Percentiles rank a stretch among this genome's conserved stretches.
phyloP scores from a whole-genome alignment of 148 eudicot genomes.

The Arbutus unedo region DNA sequence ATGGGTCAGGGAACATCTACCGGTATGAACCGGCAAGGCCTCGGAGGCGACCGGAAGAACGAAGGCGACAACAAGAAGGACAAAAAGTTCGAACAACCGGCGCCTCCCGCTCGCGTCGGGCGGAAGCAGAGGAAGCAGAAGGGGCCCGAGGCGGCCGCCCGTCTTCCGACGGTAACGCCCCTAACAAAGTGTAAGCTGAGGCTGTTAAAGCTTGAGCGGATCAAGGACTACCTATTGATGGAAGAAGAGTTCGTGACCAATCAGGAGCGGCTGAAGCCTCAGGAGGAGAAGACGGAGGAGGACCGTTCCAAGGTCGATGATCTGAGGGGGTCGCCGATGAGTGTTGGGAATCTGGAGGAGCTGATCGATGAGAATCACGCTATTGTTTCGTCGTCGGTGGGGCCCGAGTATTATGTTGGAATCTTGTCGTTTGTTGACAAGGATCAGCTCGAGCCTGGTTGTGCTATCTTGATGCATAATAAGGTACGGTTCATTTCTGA shows the following conservation, averaged over 20 bases:
- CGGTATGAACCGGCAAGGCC: conserved; percentile 56
- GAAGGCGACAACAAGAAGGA: conserved; percentile 72
- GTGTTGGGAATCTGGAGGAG: conserved; percentile 91
- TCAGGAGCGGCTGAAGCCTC: conserved; percentile 86
- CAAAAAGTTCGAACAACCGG: conserved; percentile 83
- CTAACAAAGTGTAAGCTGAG: conserved; percentile 78
- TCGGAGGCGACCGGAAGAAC: conserved; percentile 54
- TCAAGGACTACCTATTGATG: conserved; percentile 85
- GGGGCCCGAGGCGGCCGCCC: conserved; percentile 75
- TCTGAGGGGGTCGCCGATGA: conserved; percentile 90
- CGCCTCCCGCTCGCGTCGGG: conserved; percentile 88
- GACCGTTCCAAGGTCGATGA: conserved; percentile 90
- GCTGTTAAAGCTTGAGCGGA: conserved; percentile 68
- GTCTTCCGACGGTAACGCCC: conserved; percentile 79
- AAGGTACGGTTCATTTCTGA: conserved; percentile 46
- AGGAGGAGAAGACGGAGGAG: conserved; percentile 95
- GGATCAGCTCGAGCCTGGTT: conserved; percentile 97
- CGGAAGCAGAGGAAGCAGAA: conserved; percentile 85
- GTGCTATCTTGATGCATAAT: conserved; percentile 92
- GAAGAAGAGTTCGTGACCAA: conserved; percentile 95
- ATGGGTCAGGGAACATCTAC: conserved; percentile 87
- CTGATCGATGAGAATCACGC: conserved; percentile 98
- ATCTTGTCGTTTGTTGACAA: conserved; percentile 84
- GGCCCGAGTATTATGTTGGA: conserved; percentile 94
- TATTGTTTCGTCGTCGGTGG: conserved; percentile 83